These are phyloP conservation scores for Chalciporus sp. DNA, from an alignment of 1,284 basidiomycete genomes.

Conservation along the genomic window DNA sequence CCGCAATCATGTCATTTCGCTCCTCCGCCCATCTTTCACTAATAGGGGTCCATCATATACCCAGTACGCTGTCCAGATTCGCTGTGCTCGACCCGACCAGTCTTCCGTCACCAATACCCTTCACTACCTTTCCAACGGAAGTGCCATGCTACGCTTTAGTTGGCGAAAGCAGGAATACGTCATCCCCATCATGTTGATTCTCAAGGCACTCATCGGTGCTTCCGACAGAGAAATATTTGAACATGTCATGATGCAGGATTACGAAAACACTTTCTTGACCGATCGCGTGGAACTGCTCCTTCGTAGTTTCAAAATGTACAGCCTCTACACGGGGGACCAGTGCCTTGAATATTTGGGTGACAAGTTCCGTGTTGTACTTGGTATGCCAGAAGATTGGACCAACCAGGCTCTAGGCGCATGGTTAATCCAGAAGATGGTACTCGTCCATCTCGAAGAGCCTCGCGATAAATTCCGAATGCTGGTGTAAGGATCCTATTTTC, in stretches of 20 bases:
- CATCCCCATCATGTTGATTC: slow-evolving; percentile 94
- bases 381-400: slow-evolving; percentile 92
- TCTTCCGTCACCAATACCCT: slow-evolving; percentile 93
- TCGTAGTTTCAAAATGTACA: slow-evolving; percentile 94
- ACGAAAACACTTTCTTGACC: slow-evolving; percentile 96
- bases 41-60: slow-evolving; percentile 97
- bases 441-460: slow-evolving; percentile 90
- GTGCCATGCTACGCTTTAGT: slow-evolving; percentile 93
- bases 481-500: slow-evolving; percentile 50
- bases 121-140: slow-evolving; percentile 97
- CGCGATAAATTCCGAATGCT: slow-evolving; percentile 97
- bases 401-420: slow-evolving; percentile 84
- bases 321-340: slow-evolving; percentile 87
- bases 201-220: slow-evolving; percentile 94
- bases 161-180: slow-evolving; percentile 99
- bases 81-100: slow-evolving; percentile 91
- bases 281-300: slow-evolving; percentile 98
- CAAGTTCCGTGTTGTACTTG: slow-evolving; percentile 94
- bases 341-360: slow-evolving; percentile 97
- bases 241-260: slow-evolving; percentile 96
- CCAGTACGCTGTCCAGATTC: slow-evolving; percentile 92
- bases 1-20: slow-evolving; percentile 87
- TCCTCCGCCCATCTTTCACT: slow-evolving; percentile 84
- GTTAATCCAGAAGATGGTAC: slow-evolving; percentile 84
- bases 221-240: slow-evolving; percentile 98